Evolutionary conservation across 1,284 basidiomycete genomes (phyloP), one percentile per base, ranked within the genome.

Genomic region (Agroathelia rolfsii): DNA sequence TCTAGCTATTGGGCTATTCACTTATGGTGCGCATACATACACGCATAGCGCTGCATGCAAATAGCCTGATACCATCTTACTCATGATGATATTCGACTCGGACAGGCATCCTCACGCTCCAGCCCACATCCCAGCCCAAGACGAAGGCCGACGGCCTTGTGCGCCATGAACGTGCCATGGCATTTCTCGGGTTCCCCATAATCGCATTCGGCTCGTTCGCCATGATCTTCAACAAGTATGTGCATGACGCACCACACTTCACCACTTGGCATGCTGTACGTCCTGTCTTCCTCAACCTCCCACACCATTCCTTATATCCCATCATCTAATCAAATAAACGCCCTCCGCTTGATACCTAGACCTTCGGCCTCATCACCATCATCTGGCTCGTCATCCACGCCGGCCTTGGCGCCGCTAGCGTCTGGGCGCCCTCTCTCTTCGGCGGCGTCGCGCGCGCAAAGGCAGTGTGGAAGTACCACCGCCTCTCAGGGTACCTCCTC

Each of bases 391-490:
- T 72, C 11, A 34, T 64, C 14, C 80, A 83, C 45, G 52, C 67
- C 8, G 39, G 60, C 10, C 5, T 81, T 0, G 80, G 80, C 7
- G 76, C 62, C 2, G 74, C 64, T 10, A 81, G 76, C 34, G 77
- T 83, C 9, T 83, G 79, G 80, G 73, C n/a, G n/a, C 79, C 79
- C 9, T 60, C 57, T 7, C 57, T 63, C 1, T 76, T 82, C 45
- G 78, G 79, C 11, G 78, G 79, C 3, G 72, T 71, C 12, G 52
- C 61, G 33, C 73, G 66, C 50, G 77, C 79, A 15, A 84, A 80
- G 48, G 47, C 55, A 0, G 32, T 81, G n/a, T 83, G 79, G 77
- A 83, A 82, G 48, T 83, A 81, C 41, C 80, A 84, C 45, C 60
- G 78, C 42, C 34, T 74, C 16, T 80, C 76, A 0, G 81, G 80